Percentiles rank a stretch among this genome's conserved stretches.
These are phyloP conservation scores for Arthrobotrys musiformis DNA, from an alignment of 2,329 filamentous ascomycete species.

Conservation along the genomic window DNA sequence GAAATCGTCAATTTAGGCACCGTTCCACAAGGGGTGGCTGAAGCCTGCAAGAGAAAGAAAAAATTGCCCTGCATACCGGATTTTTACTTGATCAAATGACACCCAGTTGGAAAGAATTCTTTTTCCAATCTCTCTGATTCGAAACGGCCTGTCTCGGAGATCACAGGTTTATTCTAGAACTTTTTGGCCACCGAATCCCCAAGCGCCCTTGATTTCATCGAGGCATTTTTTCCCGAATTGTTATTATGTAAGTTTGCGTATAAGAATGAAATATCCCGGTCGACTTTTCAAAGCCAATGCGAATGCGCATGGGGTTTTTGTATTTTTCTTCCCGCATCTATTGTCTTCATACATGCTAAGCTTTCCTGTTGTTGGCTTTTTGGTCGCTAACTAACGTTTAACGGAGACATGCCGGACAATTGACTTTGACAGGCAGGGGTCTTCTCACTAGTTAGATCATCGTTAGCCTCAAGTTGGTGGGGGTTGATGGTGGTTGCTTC, in stretches of 20 bases:
- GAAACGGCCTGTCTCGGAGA: background rate
- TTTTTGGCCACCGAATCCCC: background rate
- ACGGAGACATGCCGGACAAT: background rate
- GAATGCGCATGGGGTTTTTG: too few relatives aligned
- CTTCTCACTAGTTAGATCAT: too few relatives aligned
- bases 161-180: background rate
- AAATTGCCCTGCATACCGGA: background rate
- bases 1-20: background rate
- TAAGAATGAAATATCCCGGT: too few relatives aligned
- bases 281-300: too few relatives aligned
- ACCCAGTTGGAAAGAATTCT: background rate
- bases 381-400: too few relatives aligned
- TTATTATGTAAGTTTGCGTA: too few relatives aligned
- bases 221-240: conserved; percentile 14
- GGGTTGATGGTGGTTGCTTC: background rate
- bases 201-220: background rate
- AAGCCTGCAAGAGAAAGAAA: background rate
- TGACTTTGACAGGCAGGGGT: conserved; percentile 3
- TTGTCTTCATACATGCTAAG: too few relatives aligned
- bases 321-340: too few relatives aligned
- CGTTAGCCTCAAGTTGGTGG: background rate
- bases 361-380: too few relatives aligned
- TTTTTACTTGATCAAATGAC: background rate
- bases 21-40: background rate
- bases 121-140: background rate